Conservation (phyloP, 352 stramenopile species). For the Pythium phragmiticola region DNA sequence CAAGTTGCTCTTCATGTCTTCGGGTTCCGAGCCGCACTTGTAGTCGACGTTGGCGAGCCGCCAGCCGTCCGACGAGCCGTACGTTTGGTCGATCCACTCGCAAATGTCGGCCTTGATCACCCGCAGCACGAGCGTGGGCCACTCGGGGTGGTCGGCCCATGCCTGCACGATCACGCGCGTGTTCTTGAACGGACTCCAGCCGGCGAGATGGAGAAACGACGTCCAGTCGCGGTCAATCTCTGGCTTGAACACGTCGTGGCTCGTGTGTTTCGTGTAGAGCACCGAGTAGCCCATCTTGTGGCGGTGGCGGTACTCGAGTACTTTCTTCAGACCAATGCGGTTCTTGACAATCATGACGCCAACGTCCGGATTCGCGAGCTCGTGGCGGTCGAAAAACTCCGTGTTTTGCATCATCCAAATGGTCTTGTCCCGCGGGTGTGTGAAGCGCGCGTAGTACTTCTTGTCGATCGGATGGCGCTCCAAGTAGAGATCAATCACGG, state of each 20-base stretch:
- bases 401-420: slow-evolving; percentile 89
- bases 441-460: slow-evolving; percentile 67
- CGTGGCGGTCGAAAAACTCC: slow-evolving; percentile 82
- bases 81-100: slow-evolving; percentile 61
- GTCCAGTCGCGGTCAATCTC: slow-evolving; percentile 65
- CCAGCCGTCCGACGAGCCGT: slow-evolving; percentile 45
- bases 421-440: slow-evolving; percentile 56
- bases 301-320: slow-evolving; percentile 75
- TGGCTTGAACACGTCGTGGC: slow-evolving; percentile 61
- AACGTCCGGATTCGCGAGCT: slow-evolving; percentile 62
- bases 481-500: slow-evolving; percentile 80
- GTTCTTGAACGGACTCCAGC: slow-evolving; percentile 79
- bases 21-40: slow-evolving; percentile 56
- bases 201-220: slow-evolving; percentile 67
- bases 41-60: slow-evolving; percentile 73
- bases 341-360: slow-evolving; percentile 87
- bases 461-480: slow-evolving; percentile 68
- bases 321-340: slow-evolving; percentile 74
- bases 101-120: slow-evolving; percentile 70
- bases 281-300: slow-evolving; percentile 77
- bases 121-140: slow-evolving; percentile 66
- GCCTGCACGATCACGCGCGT: slow-evolving; percentile 67
- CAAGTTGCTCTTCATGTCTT: slow-evolving; percentile 55
- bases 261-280: slow-evolving; percentile 85
- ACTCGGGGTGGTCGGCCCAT: slow-evolving; percentile 71